phyloP scores from a whole-genome alignment of 2,329 filamentous ascomycete species.

The Aureobasidium uvarum region DNA sequence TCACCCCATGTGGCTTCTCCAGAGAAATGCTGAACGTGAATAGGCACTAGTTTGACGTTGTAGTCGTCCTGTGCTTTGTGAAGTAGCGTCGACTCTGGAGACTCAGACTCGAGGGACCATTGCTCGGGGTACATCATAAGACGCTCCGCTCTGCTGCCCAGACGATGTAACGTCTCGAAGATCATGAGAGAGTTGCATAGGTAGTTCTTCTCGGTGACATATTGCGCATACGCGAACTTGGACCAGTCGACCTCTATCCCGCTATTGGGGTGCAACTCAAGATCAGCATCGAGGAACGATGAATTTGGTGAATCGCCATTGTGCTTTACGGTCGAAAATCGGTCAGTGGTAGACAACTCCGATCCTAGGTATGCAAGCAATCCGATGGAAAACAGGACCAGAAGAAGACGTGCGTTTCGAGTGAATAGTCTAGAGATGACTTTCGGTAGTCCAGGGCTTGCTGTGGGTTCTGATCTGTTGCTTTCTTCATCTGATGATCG shows the following conservation, averaged over 20 bases:
- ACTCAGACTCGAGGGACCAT: constrained; percentile 33
- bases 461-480: background rate
- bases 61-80: constrained; percentile 48
- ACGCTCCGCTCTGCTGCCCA: constrained; percentile 48
- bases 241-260: constrained; percentile 34
- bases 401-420: background rate
- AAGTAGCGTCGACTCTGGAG: constrained; percentile 30
- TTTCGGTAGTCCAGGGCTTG: background rate
- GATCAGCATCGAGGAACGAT: background rate
- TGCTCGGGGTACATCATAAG: constrained; percentile 48
- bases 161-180: constrained; percentile 44
- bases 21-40: constrained; percentile 40
- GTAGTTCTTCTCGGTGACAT: constrained; percentile 45
- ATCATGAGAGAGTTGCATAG: constrained; percentile 49
- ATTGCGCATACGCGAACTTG: constrained; percentile 46
- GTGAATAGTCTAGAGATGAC: background rate
- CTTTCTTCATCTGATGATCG: background rate
- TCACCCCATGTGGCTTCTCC: constrained; percentile 55
- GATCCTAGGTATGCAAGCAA: background rate
- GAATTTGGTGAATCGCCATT: background rate
- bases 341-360: background rate
- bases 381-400: background rate
- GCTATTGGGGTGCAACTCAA: background rate
- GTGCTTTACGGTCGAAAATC: background rate
- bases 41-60: constrained; percentile 51